Percentiles rank a stretch among this genome's conserved stretches.
These are phyloP conservation scores for Xylariaceae sp. DNA, from an alignment of 2,329 filamentous ascomycete species.

Conservation along the genomic window DNA sequence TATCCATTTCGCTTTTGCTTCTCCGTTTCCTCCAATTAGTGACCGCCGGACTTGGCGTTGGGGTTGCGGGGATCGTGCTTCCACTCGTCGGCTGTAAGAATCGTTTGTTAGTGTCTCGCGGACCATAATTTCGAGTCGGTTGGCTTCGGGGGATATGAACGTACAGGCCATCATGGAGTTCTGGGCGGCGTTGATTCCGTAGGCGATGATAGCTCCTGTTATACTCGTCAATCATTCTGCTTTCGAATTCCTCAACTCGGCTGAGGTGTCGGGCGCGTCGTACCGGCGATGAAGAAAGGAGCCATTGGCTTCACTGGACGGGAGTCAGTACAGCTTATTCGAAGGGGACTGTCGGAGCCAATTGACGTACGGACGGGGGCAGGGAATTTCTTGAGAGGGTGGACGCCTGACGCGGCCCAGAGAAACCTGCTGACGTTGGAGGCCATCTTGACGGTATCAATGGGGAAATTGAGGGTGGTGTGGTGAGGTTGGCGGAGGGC, in stretches of 20 bases:
- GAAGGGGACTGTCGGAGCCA: conserved; percentile 13
- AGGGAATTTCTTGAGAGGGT: conserved; percentile 74
- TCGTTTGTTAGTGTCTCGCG: conserved; percentile 10
- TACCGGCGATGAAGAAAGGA: conserved; percentile 95
- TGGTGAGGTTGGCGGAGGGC: conserved; percentile 33
- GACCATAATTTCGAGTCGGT: neutral
- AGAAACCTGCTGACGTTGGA: conserved; percentile 42
- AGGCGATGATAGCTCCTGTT: conserved; percentile 78
- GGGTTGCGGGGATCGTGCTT: conserved; percentile 97
- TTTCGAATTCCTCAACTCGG: neutral
- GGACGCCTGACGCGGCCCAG: conserved; percentile 35
- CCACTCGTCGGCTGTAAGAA: conserved; percentile 79
- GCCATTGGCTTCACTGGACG: conserved; percentile 78
- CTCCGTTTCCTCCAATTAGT: conserved; percentile 36
- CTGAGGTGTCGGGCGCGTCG: conserved; percentile 35
- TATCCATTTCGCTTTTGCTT: neutral
- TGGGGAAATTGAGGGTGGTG: conserved; percentile 31
- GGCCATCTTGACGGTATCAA: conserved; percentile 62
- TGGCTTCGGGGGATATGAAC: conserved; percentile 18
- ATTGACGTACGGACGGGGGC: conserved; percentile 71
- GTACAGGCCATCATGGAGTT: conserved; percentile 75
- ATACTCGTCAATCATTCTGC: conserved; percentile 5
- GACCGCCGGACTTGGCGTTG: conserved; percentile 45
- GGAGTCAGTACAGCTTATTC: conserved; percentile 28
- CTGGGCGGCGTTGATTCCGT: conserved; percentile 85